Evolutionary conservation across 345 rosid genomes (phyloP), one percentile per base, ranked within the genome.

Genomic region (Euphorbia peplus): DNA sequence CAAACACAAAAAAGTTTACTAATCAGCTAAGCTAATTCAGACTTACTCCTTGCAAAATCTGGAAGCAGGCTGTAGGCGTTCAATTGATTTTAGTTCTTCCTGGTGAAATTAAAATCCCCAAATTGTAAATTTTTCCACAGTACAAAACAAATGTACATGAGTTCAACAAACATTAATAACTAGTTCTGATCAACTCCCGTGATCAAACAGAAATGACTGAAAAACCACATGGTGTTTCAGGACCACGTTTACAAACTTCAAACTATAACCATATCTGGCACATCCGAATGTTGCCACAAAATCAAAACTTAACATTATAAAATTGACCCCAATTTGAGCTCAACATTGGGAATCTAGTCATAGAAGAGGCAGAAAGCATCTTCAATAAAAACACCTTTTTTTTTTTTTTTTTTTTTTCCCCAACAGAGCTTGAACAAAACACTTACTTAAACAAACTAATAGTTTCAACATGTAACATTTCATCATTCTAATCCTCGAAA

Each of bases 11-110:
- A n/a, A 63, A 46, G 37, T n/a, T 55, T 32, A 48, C 8, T 5
- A 25, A 66, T 26, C 35, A 56, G 6, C 12, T 3, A 55, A 32
- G 30, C 10, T 28, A 52, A 6, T 30, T 32, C 16, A 62, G 13
- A 68, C 96, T 53, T 80, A 93, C 98, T 88, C 98, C 81, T 93
- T 89, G 92, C 97, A 91, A 86, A 71, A 85, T 81, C 48, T 78
- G 64, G 97, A 89, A 57, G 98, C 87, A 5, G 87, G 90, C 71
- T 80, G 87, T 25, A 83, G 80, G 19, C 88, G 81, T 69, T 85
- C 76, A 0, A 82, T 58, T 30, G 87, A 82, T 76, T 87, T 92
- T 39, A 86, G 68, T 61, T 92, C 98, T 44, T 83, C 95, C 97
- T 91, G 88, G 48, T 70, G 72, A 66, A 63, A 66, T 24, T 18